Conservation (phyloP, 345 rosid genomes). For the Lumnitzera racemosa region DNA sequence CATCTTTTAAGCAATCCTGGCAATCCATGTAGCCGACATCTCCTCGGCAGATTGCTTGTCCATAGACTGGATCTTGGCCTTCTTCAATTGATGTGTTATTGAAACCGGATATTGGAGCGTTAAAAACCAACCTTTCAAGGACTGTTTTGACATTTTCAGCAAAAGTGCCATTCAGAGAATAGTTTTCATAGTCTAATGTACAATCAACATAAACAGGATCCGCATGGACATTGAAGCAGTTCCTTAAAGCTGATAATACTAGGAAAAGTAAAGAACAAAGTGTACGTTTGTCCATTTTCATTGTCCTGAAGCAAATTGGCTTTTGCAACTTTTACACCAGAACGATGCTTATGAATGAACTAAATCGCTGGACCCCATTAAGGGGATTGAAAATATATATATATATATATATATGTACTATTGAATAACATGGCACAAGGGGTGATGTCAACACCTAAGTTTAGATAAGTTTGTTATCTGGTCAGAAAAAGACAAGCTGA, state of each 20-base stretch:
- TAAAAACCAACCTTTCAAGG: slow-evolving; percentile 10
- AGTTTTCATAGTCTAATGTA: not conserved
- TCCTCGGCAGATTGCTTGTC: slow-evolving; percentile 29
- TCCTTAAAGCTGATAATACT: slow-evolving; percentile 3
- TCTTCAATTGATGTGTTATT: slow-evolving; percentile 11
- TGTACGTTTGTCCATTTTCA: slow-evolving; percentile 3
- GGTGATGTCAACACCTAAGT: too few species aligned
- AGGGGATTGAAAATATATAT: too few species aligned
- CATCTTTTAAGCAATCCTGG: slow-evolving; percentile 19
- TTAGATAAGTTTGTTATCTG: too few species aligned
- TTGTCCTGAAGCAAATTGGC: too few species aligned
- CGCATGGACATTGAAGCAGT: not conserved
- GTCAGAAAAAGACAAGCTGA: too few species aligned
- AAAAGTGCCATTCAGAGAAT: slow-evolving; percentile 14
- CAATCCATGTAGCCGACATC: slow-evolving; percentile 17
- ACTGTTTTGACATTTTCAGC: slow-evolving; percentile 12
- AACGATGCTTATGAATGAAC: too few species aligned
- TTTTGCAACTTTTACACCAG: too few species aligned
- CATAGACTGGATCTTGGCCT: slow-evolving; percentile 9
- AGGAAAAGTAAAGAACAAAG: not conserved
- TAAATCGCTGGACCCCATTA: too few species aligned
- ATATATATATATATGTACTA: too few species aligned
- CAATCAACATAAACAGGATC: slow-evolving; percentile 4
- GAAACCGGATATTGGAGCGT: slow-evolving; percentile 17
- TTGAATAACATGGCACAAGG: too few species aligned